A percentile compares a stretch with the other conserved stretches of the same genome.
phyloP scores from a whole-genome alignment of 805 yeast species.

The Kluyveromyces aestuarii region DNA sequence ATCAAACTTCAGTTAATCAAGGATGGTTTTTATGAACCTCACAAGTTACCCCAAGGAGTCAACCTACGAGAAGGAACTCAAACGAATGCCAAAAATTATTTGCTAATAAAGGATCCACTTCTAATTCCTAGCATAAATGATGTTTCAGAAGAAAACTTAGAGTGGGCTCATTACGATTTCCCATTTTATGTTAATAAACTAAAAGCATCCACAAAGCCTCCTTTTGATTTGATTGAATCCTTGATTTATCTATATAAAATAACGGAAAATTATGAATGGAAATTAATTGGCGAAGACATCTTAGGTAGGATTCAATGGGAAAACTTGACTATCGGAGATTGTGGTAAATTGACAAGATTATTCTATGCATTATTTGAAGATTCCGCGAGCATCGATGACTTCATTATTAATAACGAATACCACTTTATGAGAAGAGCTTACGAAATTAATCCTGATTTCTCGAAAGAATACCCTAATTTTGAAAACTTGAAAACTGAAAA shows the following conservation, averaged over 20 bases:
- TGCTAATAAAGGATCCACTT: neutral
- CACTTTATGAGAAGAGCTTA: neutral
- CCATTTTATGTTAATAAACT: slow-evolving; percentile 28
- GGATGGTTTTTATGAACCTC: slow-evolving; percentile 12
- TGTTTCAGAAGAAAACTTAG: slow-evolving; percentile 4
- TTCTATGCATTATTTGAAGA: slow-evolving; percentile 1
- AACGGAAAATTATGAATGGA: slow-evolving; percentile 52
- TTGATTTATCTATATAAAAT: slow-evolving; percentile 49
- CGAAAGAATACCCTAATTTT: neutral
- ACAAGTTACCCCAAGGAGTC: slow-evolving; percentile 1
- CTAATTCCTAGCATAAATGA: slow-evolving; percentile 4
- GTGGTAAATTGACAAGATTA: neutral
- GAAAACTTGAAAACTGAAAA: neutral
- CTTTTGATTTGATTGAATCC: slow-evolving; percentile 57
- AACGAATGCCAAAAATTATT: slow-evolving; percentile 1
- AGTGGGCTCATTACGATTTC: slow-evolving; percentile 21
- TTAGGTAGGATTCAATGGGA: neutral
- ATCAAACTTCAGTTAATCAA: slow-evolving; percentile 15
- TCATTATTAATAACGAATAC: neutral
- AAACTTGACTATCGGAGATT: neutral
- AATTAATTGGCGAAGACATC: slow-evolving; percentile 14
- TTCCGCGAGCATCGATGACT: neutral
- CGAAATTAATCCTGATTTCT: neutral
- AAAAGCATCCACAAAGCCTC: slow-evolving; percentile 35
- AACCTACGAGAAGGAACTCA: slow-evolving; percentile 3